These are phyloP conservation scores for Trichoderma hamatum DNA, from an alignment of 2,329 filamentous ascomycete genomes.

Conservation along the genomic window DNA sequence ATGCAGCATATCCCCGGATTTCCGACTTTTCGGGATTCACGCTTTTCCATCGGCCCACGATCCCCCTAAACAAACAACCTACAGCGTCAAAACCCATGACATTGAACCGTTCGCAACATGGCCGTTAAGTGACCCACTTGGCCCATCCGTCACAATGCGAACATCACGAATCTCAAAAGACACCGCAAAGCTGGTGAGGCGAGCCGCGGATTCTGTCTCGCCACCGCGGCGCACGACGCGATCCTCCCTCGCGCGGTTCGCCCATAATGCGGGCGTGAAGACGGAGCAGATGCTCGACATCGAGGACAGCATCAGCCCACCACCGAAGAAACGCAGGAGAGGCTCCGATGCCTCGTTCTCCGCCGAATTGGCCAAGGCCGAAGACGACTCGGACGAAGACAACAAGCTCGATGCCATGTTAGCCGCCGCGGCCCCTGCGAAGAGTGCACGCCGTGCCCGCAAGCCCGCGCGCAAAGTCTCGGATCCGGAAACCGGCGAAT, in stretches of 20 bases:
- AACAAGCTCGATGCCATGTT: conserved; percentile 29
- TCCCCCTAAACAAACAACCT: background rate
- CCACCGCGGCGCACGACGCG: conserved; percentile 53
- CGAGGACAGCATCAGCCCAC: conserved; percentile 55
- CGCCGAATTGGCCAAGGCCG: conserved; percentile 43
- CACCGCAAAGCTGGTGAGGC: conserved; percentile 58
- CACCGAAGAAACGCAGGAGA: conserved; percentile 38
- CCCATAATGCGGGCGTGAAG: conserved; percentile 38
- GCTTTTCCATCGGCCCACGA: background rate
- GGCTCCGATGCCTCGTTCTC: conserved; percentile 30
- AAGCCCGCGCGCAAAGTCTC: conserved; percentile 52
- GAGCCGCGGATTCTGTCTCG: conserved; percentile 33
- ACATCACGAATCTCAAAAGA: conserved; percentile 63
- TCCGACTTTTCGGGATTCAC: background rate
- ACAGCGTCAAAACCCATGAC: background rate
- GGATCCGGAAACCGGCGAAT: conserved; percentile 46
- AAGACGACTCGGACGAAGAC: conserved; percentile 39
- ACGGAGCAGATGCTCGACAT: conserved; percentile 49
- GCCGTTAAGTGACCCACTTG: conserved; percentile 2
- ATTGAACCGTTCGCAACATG: conserved; percentile 9
- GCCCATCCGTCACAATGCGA: conserved; percentile 49
- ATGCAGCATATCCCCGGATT: conserved; percentile 4
- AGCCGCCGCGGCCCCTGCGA: conserved; percentile 34
- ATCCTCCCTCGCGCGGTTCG: conserved; percentile 51
- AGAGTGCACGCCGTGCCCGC: conserved; percentile 38